These are phyloP conservation scores for Phyllosticta paracitricarpa DNA, from an alignment of 2,329 filamentous ascomycete genomes.

Conservation along the genomic window DNA sequence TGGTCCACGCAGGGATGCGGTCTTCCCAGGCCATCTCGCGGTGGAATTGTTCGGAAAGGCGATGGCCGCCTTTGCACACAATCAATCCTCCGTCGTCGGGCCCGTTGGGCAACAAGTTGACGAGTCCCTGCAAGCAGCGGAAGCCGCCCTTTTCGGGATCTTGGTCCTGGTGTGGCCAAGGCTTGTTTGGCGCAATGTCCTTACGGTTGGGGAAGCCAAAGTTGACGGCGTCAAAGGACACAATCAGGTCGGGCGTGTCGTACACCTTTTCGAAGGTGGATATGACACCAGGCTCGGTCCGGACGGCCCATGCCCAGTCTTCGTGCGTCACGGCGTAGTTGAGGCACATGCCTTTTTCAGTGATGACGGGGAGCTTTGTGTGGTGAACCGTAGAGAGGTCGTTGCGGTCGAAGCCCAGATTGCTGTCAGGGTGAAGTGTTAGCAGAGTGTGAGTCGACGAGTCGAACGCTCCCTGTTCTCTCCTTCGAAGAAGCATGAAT, in stretches of 20 bases:
- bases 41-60: constrained; percentile 25
- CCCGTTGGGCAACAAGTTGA: constrained; percentile 37
- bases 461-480: too few relatives aligned
- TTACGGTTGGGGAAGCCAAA: constrained; percentile 30
- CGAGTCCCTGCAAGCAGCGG: constrained; percentile 34
- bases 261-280: constrained; percentile 35
- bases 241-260: constrained; percentile 22
- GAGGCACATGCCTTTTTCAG: constrained; percentile 33
- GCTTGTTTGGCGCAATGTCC: constrained; percentile 28
- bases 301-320: constrained; percentile 35
- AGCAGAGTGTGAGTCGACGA: too few relatives aligned
- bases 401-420: constrained; percentile 23
- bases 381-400: constrained; percentile 31
- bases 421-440: constrained; percentile 17
- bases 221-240: constrained; percentile 29
- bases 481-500: constrained; percentile 10
- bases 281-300: constrained; percentile 30
- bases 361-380: constrained; percentile 30
- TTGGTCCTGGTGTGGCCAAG: constrained; percentile 39
- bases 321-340: constrained; percentile 32
- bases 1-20: constrained; percentile 22
- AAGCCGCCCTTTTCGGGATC: constrained; percentile 31
- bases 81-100: constrained; percentile 38
- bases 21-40: constrained; percentile 17
- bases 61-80: constrained; percentile 34